A percentile compares a stretch with the other conserved stretches of the same genome.
These are phyloP conservation scores for Fusarium sacchari DNA, from an alignment of 2,329 filamentous ascomycete genomes.

Conservation along the genomic window DNA sequence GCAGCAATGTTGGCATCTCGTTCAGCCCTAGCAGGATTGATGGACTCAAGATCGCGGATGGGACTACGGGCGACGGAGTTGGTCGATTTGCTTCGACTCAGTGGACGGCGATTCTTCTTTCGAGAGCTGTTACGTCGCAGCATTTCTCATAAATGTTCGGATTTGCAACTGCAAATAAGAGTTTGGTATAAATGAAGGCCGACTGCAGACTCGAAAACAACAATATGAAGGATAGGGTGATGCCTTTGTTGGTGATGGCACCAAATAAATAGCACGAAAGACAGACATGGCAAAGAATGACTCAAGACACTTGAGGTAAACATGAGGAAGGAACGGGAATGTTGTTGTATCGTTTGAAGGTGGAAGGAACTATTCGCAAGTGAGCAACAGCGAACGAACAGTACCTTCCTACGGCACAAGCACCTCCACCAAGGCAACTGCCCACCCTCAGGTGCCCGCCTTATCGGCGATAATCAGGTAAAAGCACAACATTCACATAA, in stretches of 20 bases:
- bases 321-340: not conserved
- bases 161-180: not conserved
- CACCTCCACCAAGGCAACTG: not conserved
- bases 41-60: conserved; percentile 56
- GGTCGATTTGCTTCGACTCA: conserved; percentile 65
- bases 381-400: not conserved
- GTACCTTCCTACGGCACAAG: not conserved
- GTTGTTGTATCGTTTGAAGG: not conserved
- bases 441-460: not conserved
- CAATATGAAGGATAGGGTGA: conserved; percentile 15
- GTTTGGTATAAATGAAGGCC: not conserved
- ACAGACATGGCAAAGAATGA: not conserved
- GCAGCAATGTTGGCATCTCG: conserved; percentile 72
- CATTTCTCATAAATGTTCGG: conserved; percentile 50
- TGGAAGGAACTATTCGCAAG: conserved; percentile 15
- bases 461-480: not conserved
- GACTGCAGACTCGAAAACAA: not conserved
- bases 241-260: conserved; percentile 3
- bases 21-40: conserved; percentile 60
- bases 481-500: not conserved
- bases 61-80: conserved; percentile 55
- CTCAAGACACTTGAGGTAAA: not conserved
- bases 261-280: not conserved
- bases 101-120: conserved; percentile 52
- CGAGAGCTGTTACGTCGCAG: conserved; percentile 61